Evolutionary conservation across 2,329 filamentous ascomycete genomes (phyloP), one percentile per base, ranked within the genome.

Genomic region (Aspergillus arachidicola): DNA sequence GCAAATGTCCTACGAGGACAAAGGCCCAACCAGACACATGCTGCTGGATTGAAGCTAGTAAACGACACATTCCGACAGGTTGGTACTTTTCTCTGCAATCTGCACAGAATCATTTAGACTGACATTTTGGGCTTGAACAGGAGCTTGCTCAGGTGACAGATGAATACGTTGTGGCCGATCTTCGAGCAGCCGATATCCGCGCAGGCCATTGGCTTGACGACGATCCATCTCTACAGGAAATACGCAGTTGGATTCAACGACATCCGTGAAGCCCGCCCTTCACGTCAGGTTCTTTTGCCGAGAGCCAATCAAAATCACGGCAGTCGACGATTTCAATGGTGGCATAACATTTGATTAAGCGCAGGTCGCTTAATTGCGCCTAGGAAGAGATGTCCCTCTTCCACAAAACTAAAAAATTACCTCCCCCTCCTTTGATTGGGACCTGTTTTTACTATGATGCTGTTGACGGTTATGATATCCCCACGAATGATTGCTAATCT

Each of bases 121-220:
- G 14, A 53, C 26, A 32, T 6, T 6, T 14, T n/a, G 19, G 23
- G 19, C 11, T n/a, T 67, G 5, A 55, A 57, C 69, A 89, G 84
- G 87, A 89, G 72, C 77, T 89, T 51, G 78, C 80, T 16, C 79
- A 80, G 30, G 81, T 89, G 65, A 87, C 86, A 16, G 85, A 89
- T 67, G 79, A 82, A 53, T 79, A 85, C 66, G 84, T 89, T 55
- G 80, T 86, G 58, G 79, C 82, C 61, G 84, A 85, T 34, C 81
- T 89, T 21, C 82, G 84, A 65, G 77, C 81, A 30, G 82, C 84
- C 46, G 87, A 89, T 70, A 70, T 78, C 50, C 77, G 83, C 48
- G 84, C 86, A 66, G 84, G 85, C 45, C 87, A 88, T 76, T 89
- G 87, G 86, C 78, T 88, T 51, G 76, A 78, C 43, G 87, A 89